These are phyloP conservation scores for Diplodia seriata DNA, from an alignment of 2,329 filamentous ascomycete genomes.

Conservation along the genomic window DNA sequence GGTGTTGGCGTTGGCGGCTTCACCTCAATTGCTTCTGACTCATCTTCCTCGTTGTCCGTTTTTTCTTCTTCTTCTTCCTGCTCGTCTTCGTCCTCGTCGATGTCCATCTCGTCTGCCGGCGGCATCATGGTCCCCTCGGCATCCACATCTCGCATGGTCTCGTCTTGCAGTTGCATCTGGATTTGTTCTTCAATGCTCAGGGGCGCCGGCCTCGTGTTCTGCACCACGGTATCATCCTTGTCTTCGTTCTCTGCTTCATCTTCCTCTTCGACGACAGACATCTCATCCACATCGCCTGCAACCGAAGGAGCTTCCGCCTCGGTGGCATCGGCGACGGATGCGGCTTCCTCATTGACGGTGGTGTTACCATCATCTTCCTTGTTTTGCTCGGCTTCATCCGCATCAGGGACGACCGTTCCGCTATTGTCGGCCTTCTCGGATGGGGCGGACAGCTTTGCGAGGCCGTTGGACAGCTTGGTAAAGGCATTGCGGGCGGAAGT, in stretches of 20 bases:
- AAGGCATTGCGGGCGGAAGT: constrained; percentile 60
- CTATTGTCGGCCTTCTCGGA: constrained; percentile 34
- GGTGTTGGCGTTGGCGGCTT: constrained; percentile 22
- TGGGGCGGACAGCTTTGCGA: constrained; percentile 59
- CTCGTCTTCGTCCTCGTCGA: constrained; percentile 37
- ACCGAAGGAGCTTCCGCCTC: not conserved
- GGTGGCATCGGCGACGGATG: constrained; percentile 28
- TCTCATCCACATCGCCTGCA: constrained; percentile 4
- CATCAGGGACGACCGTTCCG: constrained; percentile 1
- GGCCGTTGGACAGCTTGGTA: constrained; percentile 58
- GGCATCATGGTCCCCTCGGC: constrained; percentile 44
- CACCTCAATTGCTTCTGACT: constrained; percentile 29
- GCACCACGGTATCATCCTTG: constrained; percentile 34
- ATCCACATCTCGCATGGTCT: constrained; percentile 38
- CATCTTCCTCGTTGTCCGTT: constrained; percentile 33
- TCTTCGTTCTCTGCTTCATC: constrained; percentile 34
- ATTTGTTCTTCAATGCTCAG: constrained; percentile 32
- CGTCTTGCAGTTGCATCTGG: constrained; percentile 31
- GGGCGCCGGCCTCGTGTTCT: not conserved
- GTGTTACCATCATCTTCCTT: constrained; percentile 35
- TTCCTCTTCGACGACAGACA: constrained; percentile 23
- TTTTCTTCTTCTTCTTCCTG: constrained; percentile 37
- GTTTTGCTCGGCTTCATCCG: constrained; percentile 32
- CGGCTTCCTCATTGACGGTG: constrained; percentile 32
- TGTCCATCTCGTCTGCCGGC: constrained; percentile 22